Evolutionary conservation across 163 green algal species (phyloP).

Genomic region (Volvox carteri): DNA sequence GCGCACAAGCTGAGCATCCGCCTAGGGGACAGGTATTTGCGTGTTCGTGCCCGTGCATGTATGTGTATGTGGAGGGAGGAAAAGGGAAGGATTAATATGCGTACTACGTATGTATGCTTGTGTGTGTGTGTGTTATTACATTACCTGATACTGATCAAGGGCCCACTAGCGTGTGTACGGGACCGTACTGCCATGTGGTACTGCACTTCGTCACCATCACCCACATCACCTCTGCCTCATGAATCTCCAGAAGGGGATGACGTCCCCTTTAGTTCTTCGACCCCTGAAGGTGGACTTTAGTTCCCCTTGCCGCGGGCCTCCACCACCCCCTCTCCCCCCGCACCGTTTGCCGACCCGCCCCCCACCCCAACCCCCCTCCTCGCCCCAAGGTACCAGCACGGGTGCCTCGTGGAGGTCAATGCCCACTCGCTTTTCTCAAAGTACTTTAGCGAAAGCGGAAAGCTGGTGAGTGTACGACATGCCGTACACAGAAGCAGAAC

Average conservation of each 20-base stretch:
- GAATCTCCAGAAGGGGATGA: too few species aligned
- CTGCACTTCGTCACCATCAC: neutral
- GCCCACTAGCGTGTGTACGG: neutral
- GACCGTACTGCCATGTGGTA: neutral
- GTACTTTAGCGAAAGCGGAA: conserved; percentile 88
- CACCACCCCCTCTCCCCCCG: too few species aligned
- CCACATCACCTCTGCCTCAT: too few species aligned
- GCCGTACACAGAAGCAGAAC: too few species aligned
- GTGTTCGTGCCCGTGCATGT: neutral
- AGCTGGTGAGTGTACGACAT: conserved; percentile 67
- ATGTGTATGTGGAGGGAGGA: too few species aligned
- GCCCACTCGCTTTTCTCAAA: conserved; percentile 97
- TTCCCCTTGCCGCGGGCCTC: too few species aligned
- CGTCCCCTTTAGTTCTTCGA: too few species aligned
- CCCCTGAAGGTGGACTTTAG: too few species aligned
- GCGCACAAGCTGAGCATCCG: conserved; percentile 94
- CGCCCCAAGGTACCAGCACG: conserved; percentile 82
- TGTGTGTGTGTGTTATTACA: neutral
- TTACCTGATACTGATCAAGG: neutral
- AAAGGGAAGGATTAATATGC: too few species aligned
- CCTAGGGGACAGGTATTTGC: conserved; percentile 77
- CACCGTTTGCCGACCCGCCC: too few species aligned
- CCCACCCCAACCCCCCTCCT: too few species aligned
- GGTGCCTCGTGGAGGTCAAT: conserved; percentile 95
- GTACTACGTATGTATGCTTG: neutral